phyloP scores from a whole-genome alignment of 208 protist species.

The Acanthamoeba royreba region DNA sequence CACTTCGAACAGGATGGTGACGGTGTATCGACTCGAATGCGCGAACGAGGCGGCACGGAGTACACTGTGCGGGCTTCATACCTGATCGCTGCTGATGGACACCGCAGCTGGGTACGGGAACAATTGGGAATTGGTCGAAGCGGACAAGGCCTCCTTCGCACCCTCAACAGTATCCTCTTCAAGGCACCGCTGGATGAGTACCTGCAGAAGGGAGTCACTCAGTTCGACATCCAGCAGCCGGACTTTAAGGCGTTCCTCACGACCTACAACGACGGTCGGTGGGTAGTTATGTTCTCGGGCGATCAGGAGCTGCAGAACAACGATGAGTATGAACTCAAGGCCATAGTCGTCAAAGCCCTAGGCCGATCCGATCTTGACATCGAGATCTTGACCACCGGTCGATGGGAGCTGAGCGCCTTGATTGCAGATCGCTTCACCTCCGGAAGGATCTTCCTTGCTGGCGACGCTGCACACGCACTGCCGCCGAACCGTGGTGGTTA shows the following conservation, averaged over 20 bases:
- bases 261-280: not conserved
- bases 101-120: not conserved
- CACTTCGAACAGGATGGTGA: not conserved
- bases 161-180: slow-evolving; percentile 50
- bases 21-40: not conserved
- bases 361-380: not conserved
- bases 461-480: slow-evolving; percentile 53
- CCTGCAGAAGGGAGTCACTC: not conserved
- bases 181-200: not conserved
- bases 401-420: slow-evolving; percentile 42
- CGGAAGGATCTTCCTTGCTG: slow-evolving; percentile 44
- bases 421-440: slow-evolving; percentile 42
- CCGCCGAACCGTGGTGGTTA: slow-evolving; percentile 58
- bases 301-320: not conserved
- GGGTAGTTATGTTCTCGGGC: not conserved
- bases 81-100: slow-evolving; percentile 44
- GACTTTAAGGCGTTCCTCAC: slow-evolving; percentile 43
- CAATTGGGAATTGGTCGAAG: not conserved
- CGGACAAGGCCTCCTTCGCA: slow-evolving; percentile 21
- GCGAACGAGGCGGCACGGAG: not conserved
- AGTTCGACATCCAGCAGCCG: slow-evolving; percentile 14
- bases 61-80: not conserved
- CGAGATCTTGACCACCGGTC: slow-evolving; percentile 6
- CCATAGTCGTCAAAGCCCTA: not conserved
- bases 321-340: not conserved